Conservation (phyloP, 2,329 filamentous ascomycete species). For the Pseudogymnoascus sp. region DNA sequence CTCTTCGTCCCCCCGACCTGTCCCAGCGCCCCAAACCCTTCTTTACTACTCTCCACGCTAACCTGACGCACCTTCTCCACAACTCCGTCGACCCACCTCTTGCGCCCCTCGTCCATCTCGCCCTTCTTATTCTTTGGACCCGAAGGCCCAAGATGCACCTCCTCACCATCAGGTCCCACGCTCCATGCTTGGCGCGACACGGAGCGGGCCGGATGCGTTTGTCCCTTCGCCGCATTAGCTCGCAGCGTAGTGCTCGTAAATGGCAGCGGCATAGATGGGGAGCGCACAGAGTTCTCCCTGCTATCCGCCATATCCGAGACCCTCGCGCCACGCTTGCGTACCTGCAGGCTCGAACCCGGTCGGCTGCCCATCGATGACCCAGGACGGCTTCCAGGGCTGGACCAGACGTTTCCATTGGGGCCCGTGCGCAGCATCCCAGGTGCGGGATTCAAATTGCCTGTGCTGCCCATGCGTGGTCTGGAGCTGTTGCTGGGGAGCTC, state of each 20-base stretch:
- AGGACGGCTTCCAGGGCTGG: slow-evolving; percentile 32
- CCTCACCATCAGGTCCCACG: slow-evolving; percentile 47
- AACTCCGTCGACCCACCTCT: slow-evolving; percentile 75
- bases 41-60: slow-evolving; percentile 48
- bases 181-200: slow-evolving; percentile 13
- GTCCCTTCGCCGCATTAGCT: slow-evolving; percentile 10
- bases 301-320: slow-evolving; percentile 14
- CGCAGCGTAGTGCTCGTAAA: slow-evolving; percentile 9
- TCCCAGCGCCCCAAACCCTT: slow-evolving; percentile 59
- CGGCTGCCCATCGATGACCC: slow-evolving; percentile 22
- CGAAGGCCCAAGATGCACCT: slow-evolving; percentile 57
- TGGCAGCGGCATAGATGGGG: slow-evolving; percentile 22
- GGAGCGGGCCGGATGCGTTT: slow-evolving; percentile 16
- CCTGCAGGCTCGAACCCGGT: slow-evolving; percentile 22
- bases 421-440: slow-evolving; percentile 16
- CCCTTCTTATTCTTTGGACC: slow-evolving; percentile 59
- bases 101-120: slow-evolving; percentile 63
- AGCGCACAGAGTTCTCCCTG: slow-evolving; percentile 12
- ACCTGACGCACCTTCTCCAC: slow-evolving; percentile 70
- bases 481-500: slow-evolving; percentile 32
- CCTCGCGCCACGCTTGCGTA: slow-evolving; percentile 25
- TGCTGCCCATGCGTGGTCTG: slow-evolving; percentile 12
- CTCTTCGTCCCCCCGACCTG: slow-evolving; percentile 67
- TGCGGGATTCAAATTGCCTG: slow-evolving; percentile 18
- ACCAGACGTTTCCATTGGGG: slow-evolving; percentile 27